Percentiles rank a stretch among this genome's conserved stretches.
phyloP scores from a whole-genome alignment of 371 early-diverging fungal genomes.

The Haplosporangium sp. region DNA sequence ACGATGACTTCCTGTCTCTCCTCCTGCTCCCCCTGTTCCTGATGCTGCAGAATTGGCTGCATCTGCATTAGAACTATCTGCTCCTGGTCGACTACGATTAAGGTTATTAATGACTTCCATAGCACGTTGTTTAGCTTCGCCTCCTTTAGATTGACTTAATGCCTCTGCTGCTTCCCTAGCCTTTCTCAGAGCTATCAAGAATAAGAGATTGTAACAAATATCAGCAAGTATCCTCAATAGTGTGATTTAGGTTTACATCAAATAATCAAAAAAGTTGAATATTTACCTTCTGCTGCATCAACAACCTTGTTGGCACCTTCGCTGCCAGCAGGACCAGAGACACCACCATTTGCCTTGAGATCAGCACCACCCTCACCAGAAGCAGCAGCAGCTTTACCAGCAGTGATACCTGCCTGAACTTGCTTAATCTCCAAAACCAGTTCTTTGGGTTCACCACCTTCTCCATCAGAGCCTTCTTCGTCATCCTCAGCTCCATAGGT shows the following conservation, averaged over 20 bases:
- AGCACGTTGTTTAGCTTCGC: conserved; percentile 51
- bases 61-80: conserved; percentile 30
- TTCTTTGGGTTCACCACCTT: conserved; percentile 53
- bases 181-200: conserved; percentile 29
- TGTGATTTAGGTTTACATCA: neutral
- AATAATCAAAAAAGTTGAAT: neutral
- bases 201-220: neutral
- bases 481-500: conserved; percentile 85
- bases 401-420: conserved; percentile 68
- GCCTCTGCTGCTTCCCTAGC: conserved; percentile 48
- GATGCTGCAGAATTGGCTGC: conserved; percentile 56
- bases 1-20: conserved; percentile 54
- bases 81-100: conserved; percentile 38
- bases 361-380: conserved; percentile 62
- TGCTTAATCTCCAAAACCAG: conserved; percentile 57
- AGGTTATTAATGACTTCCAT: conserved; percentile 51
- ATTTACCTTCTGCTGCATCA: conserved; percentile 13
- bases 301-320: conserved; percentile 12
- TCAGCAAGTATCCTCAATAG: too few species aligned
- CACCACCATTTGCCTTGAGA: conserved; percentile 43
- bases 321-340: conserved; percentile 3
- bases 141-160: conserved; percentile 38
- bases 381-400: conserved; percentile 63
- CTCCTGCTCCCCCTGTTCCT: conserved; percentile 55
- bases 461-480: conserved; percentile 78